Evolutionary conservation across 306 rosid species (phyloP), one percentile per base, ranked within the genome.

Genomic region (Luffa aegyptiaca): DNA sequence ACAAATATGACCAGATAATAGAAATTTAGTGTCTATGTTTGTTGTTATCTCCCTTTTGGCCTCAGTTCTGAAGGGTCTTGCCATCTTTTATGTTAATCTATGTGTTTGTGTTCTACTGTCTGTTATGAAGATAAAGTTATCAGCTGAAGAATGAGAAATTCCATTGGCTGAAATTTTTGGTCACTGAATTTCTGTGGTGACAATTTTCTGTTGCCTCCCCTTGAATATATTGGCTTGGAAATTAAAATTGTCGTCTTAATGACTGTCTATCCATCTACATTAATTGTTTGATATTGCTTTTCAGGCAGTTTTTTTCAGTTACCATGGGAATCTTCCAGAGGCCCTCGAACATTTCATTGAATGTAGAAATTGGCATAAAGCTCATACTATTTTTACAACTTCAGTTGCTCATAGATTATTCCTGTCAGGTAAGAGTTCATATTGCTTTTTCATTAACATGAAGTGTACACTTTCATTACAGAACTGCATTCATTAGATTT

Each of bases 331-430:
- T 79, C 91, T 83, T 77, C 71, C 92, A 10, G 85, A 88, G 81
- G 90, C 98, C 42, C 95, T 95, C 56, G 97, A 95, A 83, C 91
- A 92, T 82, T 92, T 86, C 82, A 92, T 92, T 45, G 84, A 89
- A 81, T 95, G 96, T 87, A 91, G 87, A 80, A 87, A 92, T 84
- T 95, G 98, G 98, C 95, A 86, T 84, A 95, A 85, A 88, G 97
- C 98, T 55, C 98, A 95, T 81, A 80, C 97, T 55, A 85, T 89
- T 61, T 95, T 95, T 20, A 55, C 90, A 76, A 89, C 92, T 26
- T 85, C 95, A 48, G 91, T 95, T 82, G 97, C 97, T 77, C 90
- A 89, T 85, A 85, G 61, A 75, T 76, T 95, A 69, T 95, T 92
- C 87, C 87, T 95, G 87, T 88, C 90, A 76, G 97, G 98, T 95